Evolutionary conservation across 139 green algal genomes (phyloP).

Genomic region (Picochlorum sp.): DNA sequence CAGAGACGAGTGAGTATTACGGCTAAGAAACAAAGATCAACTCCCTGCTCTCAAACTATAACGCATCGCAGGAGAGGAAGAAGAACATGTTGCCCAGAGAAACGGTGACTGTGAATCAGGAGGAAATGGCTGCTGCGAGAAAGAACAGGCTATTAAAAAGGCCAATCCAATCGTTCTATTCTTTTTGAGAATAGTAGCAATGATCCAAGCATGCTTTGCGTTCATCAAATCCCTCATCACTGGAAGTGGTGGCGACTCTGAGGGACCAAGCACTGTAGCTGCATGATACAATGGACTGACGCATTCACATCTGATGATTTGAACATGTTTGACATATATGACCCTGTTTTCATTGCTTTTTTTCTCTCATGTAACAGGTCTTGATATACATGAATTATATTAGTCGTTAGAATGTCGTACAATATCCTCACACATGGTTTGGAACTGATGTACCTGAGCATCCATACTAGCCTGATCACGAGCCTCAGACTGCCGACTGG

Average conservation of each 20-base stretch:
- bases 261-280: too few species aligned
- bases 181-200: not conserved
- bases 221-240: slow-evolving; percentile 4
- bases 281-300: too few species aligned
- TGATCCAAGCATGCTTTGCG: slow-evolving; percentile 1
- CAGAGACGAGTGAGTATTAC: slow-evolving; percentile 1
- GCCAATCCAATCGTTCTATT: not conserved
- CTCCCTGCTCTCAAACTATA: not conserved
- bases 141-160: not conserved
- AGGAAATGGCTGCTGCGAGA: not conserved
- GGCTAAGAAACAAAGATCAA: slow-evolving; percentile 12
- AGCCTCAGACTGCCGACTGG: too few species aligned
- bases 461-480: too few species aligned
- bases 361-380: too few species aligned
- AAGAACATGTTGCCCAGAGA: not conserved
- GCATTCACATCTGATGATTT: too few species aligned
- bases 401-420: too few species aligned
- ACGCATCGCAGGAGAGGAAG: not conserved
- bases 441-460: too few species aligned
- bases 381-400: too few species aligned
- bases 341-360: too few species aligned
- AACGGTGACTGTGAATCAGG: slow-evolving; percentile 2
- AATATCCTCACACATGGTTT: too few species aligned
- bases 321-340: too few species aligned
- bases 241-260: not conserved